Base-by-base conservation (phyloP, 106 monocot species). In the Cymbidium sinense region DNA sequence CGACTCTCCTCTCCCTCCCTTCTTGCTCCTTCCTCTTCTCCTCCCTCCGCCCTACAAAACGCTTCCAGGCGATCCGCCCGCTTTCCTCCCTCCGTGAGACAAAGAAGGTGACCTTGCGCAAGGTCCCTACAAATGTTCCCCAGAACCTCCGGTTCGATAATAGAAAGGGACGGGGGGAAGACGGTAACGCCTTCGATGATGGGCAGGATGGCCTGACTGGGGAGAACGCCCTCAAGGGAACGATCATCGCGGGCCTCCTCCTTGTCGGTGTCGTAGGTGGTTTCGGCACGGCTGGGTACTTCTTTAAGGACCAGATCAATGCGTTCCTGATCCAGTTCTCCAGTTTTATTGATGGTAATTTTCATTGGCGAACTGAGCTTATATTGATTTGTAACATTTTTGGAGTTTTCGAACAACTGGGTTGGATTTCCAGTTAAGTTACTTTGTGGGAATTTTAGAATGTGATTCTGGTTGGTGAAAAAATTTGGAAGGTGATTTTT, bases 251-350 rank as follows among this genome's bases (percentile, higher is more conserved):
- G 5, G 96, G 94, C 43, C 41, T 94, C 28, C 75, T 98, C 31
- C 81, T 98, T 43, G 75, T 92, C 5, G 94, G 90, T 1, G 78
- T 98, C 19, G 85, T 94, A 13, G 94, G 96, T 23, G 96, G 94
- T 39, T 89, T 98, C 44, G 91, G 91, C 15, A 37, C 88, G 0
- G 91, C 84, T 9, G 93, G 96, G 25, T 98, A 87, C 79, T 50
- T 94, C 54, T 98, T 91, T 52, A 93, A 39, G 85, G 96, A 98
- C 39, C 96, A 98, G 86, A 84, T 98, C 71, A 94, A 94, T 76
- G 82, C 84, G 15, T 94, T 98, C 81, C 88, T 98, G 43, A 94
- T 88, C 1, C 91, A 94, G 78, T 94, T 98, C 76, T 87, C 96
- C 1, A 87, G 62, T 19, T 90, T 93, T 75, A 98, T 98, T 51